A percentile compares a stretch with the other conserved stretches of the same genome.
phyloP scores from a whole-genome alignment of 345 rosid genomes.

The Corchorus olitorius region DNA sequence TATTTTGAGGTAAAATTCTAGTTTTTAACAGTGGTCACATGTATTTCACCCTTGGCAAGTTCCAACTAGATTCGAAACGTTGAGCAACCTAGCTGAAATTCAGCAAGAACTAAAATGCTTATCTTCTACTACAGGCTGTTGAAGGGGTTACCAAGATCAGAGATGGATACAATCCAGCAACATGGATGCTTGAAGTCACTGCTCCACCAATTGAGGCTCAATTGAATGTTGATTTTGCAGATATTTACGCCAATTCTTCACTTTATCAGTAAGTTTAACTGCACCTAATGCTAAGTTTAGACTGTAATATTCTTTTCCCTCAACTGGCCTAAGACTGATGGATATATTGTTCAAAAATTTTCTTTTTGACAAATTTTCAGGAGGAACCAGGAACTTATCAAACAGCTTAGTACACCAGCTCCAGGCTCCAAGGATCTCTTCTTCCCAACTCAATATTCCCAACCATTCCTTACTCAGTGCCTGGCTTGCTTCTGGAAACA shows the following conservation, averaged over 20 bases:
- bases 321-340: neutral
- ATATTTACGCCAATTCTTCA: slow-evolving; percentile 59
- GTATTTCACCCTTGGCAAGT: neutral
- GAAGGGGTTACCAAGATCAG: slow-evolving; percentile 71
- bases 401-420: slow-evolving; percentile 59
- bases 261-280: slow-evolving; percentile 56
- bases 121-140: slow-evolving; percentile 48
- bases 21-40: neutral
- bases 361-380: slow-evolving; percentile 35
- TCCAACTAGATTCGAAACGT: neutral
- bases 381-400: slow-evolving; percentile 66
- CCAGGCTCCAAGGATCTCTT: slow-evolving; percentile 62
- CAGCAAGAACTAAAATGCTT: neutral
- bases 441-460: slow-evolving; percentile 68
- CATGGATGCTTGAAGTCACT: slow-evolving; percentile 93
- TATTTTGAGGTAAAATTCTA: slow-evolving; percentile 69
- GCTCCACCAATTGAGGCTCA: slow-evolving; percentile 68
- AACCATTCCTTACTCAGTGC: slow-evolving; percentile 56
- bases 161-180: slow-evolving; percentile 83
- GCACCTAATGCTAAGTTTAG: neutral
- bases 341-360: neutral
- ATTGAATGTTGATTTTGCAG: slow-evolving; percentile 70
- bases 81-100: neutral
- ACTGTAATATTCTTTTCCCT: neutral
- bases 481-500: slow-evolving; percentile 85